Base-by-base conservation (phyloP, 495 filamentous ascomycete genomes). In the Penicillium pancosmium region DNA sequence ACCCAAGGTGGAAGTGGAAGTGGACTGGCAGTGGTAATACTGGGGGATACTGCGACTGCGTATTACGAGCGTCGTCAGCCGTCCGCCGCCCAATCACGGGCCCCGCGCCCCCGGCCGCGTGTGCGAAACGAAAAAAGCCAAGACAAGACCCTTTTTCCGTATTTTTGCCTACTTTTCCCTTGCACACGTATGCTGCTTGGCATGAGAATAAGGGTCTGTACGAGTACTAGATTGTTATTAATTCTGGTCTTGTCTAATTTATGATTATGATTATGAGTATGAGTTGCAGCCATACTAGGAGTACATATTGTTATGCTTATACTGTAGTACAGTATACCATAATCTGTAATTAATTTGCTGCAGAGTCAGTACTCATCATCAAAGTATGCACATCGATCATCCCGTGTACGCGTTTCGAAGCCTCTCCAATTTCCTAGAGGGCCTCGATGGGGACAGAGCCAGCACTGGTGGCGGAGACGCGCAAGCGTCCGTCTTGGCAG, bases 61-160 rank as follows among this genome's bases (percentile, higher is more conserved):
- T 66, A 65, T 65, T 64, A 65, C 68, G 69, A 75, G 75, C 77
- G 77, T 79, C 77, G 77, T 79, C 77, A 79, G 77, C 77, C 61
- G 68, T 50, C 63, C 54, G 66, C 55, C 60, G 68, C 69, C 76
- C 74, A 79, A 77, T 79, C 72, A 79, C 65, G 62, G 64, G 65
- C 59, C 67, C 71, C 65, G 63, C 72, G 62, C 23, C 61, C 65
- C 72, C 74, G 73, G 77, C 77, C 77, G 77, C 77, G 77, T 75
- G 71, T 76, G 73, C 68, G 63, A 68, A 69, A 70, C 63, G 62
- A 52, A 67, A 70, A 66, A 56, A 64, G 70, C 68, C 58, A 56
- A 66, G 50, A 56, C 60, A 72, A 68, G 70, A 71, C 65, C 63
- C 65, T 70, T 66, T 69, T 63, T 68, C 40, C 55, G 59, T 62